Conservation (phyloP, 495 filamentous ascomycete genomes). For the Eremomyces bilateralis region DNA sequence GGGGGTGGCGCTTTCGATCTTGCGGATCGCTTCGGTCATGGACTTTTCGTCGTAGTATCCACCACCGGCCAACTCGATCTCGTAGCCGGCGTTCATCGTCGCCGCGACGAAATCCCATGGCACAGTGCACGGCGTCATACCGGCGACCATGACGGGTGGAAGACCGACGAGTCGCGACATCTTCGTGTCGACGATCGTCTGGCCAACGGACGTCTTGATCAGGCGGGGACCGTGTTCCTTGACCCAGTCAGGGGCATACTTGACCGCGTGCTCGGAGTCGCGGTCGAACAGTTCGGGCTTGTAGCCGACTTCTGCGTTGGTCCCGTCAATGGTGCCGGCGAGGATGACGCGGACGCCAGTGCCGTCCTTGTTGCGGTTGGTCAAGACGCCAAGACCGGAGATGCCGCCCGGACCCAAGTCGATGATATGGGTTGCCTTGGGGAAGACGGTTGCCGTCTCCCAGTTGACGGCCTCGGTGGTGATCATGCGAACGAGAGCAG, state of each 20-base stretch:
- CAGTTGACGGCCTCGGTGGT: conserved; percentile 81
- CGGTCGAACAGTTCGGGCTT: conserved; percentile 94
- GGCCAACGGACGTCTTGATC: conserved; percentile 64
- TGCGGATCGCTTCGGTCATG: conserved; percentile 71
- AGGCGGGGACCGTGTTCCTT: conserved; percentile 81
- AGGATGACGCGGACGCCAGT: conserved; percentile 90
- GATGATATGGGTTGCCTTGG: conserved; percentile 72
- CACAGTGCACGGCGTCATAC: conserved; percentile 90
- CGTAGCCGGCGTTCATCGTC: conserved; percentile 86
- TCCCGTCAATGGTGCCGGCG: conserved; percentile 75
- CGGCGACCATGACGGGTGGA: conserved; percentile 79
- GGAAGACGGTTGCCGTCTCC: conserved; percentile 82
- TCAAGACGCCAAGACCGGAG: conserved; percentile 88
- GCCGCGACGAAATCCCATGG: conserved; percentile 93
- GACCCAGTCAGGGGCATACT: conserved; percentile 94
- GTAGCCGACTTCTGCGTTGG: conserved; percentile 78
- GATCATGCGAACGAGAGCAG: conserved; percentile 73
- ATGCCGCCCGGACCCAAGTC: conserved; percentile 95
- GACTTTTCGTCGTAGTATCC: conserved; percentile 84
- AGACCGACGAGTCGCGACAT: conserved; percentile 85
- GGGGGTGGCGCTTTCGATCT: conserved; percentile 75
- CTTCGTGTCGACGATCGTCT: conserved; percentile 89
- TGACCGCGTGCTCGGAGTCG: conserved; percentile 78
- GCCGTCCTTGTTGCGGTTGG: conserved; percentile 94
- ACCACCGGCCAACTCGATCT: conserved; percentile 75